phyloP scores from a whole-genome alignment of 192 early-diverging fungal genomes.

The Podila epigama region DNA sequence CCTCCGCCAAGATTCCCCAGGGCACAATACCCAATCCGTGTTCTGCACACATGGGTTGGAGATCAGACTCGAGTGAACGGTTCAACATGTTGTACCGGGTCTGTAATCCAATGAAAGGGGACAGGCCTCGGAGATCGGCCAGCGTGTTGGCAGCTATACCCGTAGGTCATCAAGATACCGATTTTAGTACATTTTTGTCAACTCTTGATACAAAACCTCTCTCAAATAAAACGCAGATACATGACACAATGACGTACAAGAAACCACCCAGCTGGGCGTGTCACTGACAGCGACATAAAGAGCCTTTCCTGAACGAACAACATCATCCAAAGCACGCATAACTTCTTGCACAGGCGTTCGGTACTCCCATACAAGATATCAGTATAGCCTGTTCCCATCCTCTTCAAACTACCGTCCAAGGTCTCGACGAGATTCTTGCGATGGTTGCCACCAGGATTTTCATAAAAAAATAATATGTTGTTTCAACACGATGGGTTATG shows the following conservation, averaged over 20 bases:
- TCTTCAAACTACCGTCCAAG: constrained; percentile 60
- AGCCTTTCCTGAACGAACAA: constrained; percentile 69
- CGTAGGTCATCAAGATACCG: not conserved
- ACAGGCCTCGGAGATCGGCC: constrained; percentile 36
- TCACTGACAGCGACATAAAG: constrained; percentile 59
- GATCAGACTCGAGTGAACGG: constrained; percentile 40
- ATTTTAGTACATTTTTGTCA: not conserved
- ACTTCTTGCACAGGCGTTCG: constrained; percentile 72
- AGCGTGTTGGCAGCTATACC: constrained; percentile 19
- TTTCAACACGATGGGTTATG: no score
- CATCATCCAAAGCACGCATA: constrained; percentile 72
- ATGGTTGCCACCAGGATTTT: constrained; percentile 45
- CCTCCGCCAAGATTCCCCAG: constrained; percentile 64
- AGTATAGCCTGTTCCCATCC: constrained; percentile 54
- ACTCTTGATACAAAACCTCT: not conserved
- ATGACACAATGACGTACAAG: constrained; percentile 11
- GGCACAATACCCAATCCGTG: constrained; percentile 51
- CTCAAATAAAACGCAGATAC: not conserved
- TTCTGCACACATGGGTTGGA: constrained; percentile 47
- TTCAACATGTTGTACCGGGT: constrained; percentile 42
- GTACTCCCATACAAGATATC: constrained; percentile 59
- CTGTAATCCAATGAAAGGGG: constrained; percentile 41
- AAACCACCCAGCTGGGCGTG: constrained; percentile 63
- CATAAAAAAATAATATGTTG: not conserved
- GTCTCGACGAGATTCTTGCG: constrained; percentile 55